Base-by-base conservation (phyloP, 139 green algal genomes). In the Deuterostichococcus epilithicus region DNA sequence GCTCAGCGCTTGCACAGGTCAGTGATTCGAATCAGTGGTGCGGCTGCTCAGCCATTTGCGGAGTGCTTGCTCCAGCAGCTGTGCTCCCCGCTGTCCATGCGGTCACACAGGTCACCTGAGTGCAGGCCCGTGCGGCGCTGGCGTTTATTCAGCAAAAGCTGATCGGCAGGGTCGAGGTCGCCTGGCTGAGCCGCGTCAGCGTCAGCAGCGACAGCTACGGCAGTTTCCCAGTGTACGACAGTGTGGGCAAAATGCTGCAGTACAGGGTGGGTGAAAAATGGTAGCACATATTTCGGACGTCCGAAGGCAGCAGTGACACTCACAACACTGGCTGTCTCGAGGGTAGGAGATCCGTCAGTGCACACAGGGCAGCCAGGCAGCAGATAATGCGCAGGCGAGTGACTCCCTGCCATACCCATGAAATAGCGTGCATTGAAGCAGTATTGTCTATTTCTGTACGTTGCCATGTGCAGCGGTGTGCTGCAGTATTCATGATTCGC, bases 191-290 rank as follows among this genome's bases (percentile, higher is more conserved):
- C 1, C 20, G 37, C n/a, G 66, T 77, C n/a, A 81, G 67, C 20
- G 67, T 88, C 2, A 77, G 70, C 25, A 82, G n/a, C 37, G 83
- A 88, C 34, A 67, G 73, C 10, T 88, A 68, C 66, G 83, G 83
- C 59, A 84, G 77, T 44, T 69, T 77, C 59, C 83, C 83, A 0
- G 76, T 80, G n/a, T 88, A 84, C 78, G 80, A 88, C 58, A 25
- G 67, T 18, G 33, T 73, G 30, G 83, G 83, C 3, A 65, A 35
- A 35, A 72, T 88, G 58, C 45, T 81, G 35, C 26, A 39, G 2
- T 85, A 84, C 36, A 52, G 85, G 44, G 77, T 82, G 35, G 34
- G 34, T n/a, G n/a, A n/a, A n/a, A n/a, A n/a, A n/a, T 32, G n/a
- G 22, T 3, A 1, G 6, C n/a, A 26, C 13, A 35, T 37, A 18